Conservation (phyloP, 176 grass and related monocot genomes). For the Zea luxurians region DNA sequence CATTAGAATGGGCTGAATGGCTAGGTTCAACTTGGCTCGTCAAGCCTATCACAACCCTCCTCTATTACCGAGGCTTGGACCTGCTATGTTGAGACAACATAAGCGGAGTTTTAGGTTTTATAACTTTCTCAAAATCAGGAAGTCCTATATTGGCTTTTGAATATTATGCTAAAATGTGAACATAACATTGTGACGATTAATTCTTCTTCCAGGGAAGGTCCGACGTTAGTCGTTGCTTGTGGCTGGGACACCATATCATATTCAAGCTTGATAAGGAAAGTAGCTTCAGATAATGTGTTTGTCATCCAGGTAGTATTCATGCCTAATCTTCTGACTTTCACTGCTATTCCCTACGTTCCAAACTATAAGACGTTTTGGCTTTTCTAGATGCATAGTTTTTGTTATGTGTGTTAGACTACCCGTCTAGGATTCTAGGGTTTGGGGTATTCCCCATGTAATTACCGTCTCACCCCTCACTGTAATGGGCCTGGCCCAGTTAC, state of each 20-base stretch:
- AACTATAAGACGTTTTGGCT: no score
- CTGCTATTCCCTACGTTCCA: background rate
- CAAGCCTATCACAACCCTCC: no score
- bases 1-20: no score
- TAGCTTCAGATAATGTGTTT: slow-evolving; percentile 77
- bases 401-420: no score
- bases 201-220: slow-evolving; percentile 73
- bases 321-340: slow-evolving; percentile 4
- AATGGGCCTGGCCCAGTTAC: no score
- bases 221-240: slow-evolving; percentile 77
- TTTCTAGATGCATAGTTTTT: no score
- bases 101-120: background rate
- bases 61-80: no score
- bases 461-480: no score
- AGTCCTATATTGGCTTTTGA: slow-evolving; percentile 23
- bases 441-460: no score
- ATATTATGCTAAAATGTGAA: background rate
- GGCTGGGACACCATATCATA: slow-evolving; percentile 84
- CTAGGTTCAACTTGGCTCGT: no score
- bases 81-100: no score
- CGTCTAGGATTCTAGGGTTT: no score
- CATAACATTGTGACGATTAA: slow-evolving; percentile 23
- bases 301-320: slow-evolving; percentile 76
- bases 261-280: slow-evolving; percentile 73
- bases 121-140: slow-evolving; percentile 9